Percentiles rank a stretch among this genome's conserved stretches.
phyloP scores from a whole-genome alignment of 1,284 basidiomycete genomes.

The Erythrobasidium hasegawianum region DNA sequence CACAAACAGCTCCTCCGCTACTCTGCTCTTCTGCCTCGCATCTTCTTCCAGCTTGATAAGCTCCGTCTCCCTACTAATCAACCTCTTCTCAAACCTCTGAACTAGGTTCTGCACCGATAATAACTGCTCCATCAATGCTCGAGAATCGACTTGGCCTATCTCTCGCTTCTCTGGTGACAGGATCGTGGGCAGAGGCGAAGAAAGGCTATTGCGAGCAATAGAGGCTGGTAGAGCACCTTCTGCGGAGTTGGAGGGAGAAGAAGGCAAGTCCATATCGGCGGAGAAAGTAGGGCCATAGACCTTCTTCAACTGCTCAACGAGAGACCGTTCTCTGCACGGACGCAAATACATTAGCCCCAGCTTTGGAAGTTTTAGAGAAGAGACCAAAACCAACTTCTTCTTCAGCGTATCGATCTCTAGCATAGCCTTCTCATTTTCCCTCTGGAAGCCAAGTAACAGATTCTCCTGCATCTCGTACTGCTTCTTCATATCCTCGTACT shows the following conservation, averaged over 20 bases:
- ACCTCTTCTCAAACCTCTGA: slow-evolving; percentile 26
- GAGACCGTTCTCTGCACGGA: slow-evolving; percentile 13
- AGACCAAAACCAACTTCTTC: slow-evolving; percentile 7
- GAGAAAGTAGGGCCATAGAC: slow-evolving; percentile 31
- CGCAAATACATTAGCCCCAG: too few species aligned
- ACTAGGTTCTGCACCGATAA: slow-evolving; percentile 17
- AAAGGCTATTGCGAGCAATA: neutral
- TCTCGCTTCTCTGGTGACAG: neutral
- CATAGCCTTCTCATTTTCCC: slow-evolving; percentile 33
- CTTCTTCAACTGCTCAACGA: slow-evolving; percentile 32
- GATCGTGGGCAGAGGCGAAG: neutral
- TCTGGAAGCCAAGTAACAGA: slow-evolving; percentile 29
- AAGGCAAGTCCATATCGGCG: slow-evolving; percentile 10
- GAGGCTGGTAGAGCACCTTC: neutral
- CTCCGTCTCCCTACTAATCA: slow-evolving; percentile 26
- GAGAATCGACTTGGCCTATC: slow-evolving; percentile 9
- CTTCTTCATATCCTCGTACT: slow-evolving; percentile 25
- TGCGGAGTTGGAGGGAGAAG: neutral
- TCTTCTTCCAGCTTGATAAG: slow-evolving; percentile 29
- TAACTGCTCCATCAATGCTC: slow-evolving; percentile 23
- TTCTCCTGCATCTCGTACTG: slow-evolving; percentile 36
- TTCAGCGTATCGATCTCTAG: slow-evolving; percentile 22
- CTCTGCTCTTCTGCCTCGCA: slow-evolving; percentile 13
- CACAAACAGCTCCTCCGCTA: neutral
- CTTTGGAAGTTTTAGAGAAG: too few species aligned